A percentile compares a stretch with the other conserved stretches of the same genome.
These are phyloP conservation scores for Pseudogymnoascus sp. DNA, from an alignment of 2,329 filamentous ascomycete genomes.

Conservation along the genomic window DNA sequence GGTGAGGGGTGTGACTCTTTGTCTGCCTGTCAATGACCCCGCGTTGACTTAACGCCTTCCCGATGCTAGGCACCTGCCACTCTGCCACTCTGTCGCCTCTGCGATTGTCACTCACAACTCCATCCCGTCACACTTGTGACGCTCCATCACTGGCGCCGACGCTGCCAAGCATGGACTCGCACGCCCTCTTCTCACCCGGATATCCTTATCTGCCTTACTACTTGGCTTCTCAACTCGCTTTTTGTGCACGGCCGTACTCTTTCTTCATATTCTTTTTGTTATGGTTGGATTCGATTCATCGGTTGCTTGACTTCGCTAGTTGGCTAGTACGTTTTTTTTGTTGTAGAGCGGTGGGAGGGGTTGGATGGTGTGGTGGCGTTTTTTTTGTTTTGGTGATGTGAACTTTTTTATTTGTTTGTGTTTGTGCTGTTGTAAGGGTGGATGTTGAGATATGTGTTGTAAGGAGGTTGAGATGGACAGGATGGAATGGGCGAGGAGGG, in stretches of 20 bases:
- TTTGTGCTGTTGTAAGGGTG: no score
- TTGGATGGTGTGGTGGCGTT: conserved; percentile 1
- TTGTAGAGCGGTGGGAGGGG: not conserved
- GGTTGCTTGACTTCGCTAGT: not conserved
- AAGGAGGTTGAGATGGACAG: no score
- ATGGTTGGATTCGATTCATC: not conserved
- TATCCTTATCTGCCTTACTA: not conserved
- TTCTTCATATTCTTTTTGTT: no score
- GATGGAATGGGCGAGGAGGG: no score
- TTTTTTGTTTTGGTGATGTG: no score
- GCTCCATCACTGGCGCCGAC: not conserved
- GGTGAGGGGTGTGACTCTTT: conserved; percentile 3
- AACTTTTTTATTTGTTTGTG: no score
- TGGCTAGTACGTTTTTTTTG: not conserved
- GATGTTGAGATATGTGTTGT: not conserved
- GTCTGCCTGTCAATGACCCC: not conserved
- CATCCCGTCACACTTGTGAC: not conserved
- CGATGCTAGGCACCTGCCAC: not conserved
- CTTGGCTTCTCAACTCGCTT: not conserved
- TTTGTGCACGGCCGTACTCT: no score
- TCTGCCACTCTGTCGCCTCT: not conserved
- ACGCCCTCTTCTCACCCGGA: not conserved
- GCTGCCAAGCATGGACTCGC: not conserved
- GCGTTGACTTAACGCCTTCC: not conserved
- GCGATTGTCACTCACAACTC: not conserved